Base-by-base conservation (phyloP, 2,329 filamentous ascomycete genomes). In the Seiridium unicorne region DNA sequence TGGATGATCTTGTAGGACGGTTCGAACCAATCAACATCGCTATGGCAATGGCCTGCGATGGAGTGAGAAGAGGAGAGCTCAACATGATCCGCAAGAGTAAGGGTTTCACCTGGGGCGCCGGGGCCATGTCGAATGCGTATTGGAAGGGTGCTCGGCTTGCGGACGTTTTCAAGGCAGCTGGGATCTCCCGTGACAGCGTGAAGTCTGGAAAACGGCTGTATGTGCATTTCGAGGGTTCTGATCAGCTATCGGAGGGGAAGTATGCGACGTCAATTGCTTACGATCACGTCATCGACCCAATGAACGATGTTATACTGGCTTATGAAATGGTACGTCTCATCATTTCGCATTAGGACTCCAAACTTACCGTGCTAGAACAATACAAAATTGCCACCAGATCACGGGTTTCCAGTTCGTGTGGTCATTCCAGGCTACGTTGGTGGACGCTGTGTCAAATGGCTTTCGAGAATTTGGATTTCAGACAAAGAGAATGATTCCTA, bases 221-320 rank as follows among this genome's bases (percentile, higher is more conserved):
- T 7, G 75, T 84, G 46, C 77, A 83, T 61, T 83, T 83, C 58
- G 75, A 80, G 61, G 81, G 81, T 1, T 73, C 79, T 0, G 81
- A 84, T 56, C 69, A 76, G 1, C 77, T 75, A 3, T 77, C 72
- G 53, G 77, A 80, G 60, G 79, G 77, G 7, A 42, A 42, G 13
- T 13, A 42, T 13, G 38, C 38, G 7, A 42, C 38, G 7, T 8
- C 7, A 7, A 76, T 84, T 5, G 77, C 79, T 0, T 71, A 83
- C 3, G 73, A 76, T n/a, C 80, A 82, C 62, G 78, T 73, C 18
- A 79, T 83, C 74, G 76, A 81, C 65, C 65, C 73, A 0, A 65
- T 64, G 4, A 81, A 81, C 65, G 81, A 83, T 64, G 79, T 82
- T 10, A 68, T 84, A 1, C 70, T 84, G 8, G 77, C 80, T 1